These are phyloP conservation scores for Penicillium simplicissimum DNA, from an alignment of 495 filamentous ascomycete species.

Conservation along the genomic window DNA sequence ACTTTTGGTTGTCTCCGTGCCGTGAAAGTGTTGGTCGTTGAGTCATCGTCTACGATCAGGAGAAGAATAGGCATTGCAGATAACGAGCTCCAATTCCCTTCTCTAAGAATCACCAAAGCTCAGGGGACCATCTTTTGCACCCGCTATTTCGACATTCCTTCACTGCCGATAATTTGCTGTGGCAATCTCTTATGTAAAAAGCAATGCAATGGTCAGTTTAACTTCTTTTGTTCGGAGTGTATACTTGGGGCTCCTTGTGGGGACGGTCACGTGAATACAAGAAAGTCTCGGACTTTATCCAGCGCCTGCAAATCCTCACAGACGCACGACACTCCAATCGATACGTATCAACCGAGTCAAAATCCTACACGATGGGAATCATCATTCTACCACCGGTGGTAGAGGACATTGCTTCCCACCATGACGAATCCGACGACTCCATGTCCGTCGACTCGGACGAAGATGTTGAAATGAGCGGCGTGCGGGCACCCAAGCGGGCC, in stretches of 20 bases:
- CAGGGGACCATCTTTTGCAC: no score
- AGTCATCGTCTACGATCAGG: no score
- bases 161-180: no score
- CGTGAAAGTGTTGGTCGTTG: no score
- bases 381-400: slow-evolving; percentile 69
- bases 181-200: no score
- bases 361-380: slow-evolving; percentile 63
- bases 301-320: neutral
- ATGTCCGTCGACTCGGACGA: slow-evolving; percentile 60
- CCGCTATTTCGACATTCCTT: no score
- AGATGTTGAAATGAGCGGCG: slow-evolving; percentile 56
- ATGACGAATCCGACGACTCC: slow-evolving; percentile 40
- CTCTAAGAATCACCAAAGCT: no score
- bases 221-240: no score
- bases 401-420: slow-evolving; percentile 35
- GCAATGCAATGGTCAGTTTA: no score
- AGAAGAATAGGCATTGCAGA: no score
- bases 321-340: neutral
- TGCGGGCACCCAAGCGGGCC: slow-evolving; percentile 43
- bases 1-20: neutral
- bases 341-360: neutral
- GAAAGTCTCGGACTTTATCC: slow-evolving; percentile 22
- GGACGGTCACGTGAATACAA: slow-evolving; percentile 21
- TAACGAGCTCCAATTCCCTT: no score
- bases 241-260: slow-evolving; percentile 10